Evolutionary conservation across 2,329 filamentous ascomycete genomes (phyloP).

Genomic region (Colletotrichum brevisporum): DNA sequence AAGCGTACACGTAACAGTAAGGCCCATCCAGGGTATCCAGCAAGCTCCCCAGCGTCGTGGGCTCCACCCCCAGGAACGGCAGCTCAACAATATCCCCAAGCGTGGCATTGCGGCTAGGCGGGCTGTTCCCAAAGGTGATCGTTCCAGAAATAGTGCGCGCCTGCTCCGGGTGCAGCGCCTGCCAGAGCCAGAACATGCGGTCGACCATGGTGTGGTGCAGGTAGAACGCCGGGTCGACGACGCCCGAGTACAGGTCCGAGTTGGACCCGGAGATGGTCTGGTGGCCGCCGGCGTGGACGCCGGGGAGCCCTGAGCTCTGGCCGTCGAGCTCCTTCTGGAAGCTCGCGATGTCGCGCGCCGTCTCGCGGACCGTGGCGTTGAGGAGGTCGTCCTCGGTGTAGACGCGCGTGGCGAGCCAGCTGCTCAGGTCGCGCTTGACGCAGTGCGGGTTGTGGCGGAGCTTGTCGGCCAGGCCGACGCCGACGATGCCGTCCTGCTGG

Average conservation of each 20-base stretch:
- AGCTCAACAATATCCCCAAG: constrained; percentile 34
- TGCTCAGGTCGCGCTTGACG: constrained; percentile 46
- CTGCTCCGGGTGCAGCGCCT: constrained; percentile 33
- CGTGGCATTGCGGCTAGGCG: constrained; percentile 31
- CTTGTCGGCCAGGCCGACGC: constrained; percentile 3
- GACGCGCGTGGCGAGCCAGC: constrained; percentile 36
- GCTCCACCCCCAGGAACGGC: constrained; percentile 31
- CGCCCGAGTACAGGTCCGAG: constrained; percentile 55
- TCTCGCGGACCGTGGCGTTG: constrained; percentile 44
- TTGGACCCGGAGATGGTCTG: constrained; percentile 50
- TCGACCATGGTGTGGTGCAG: constrained; percentile 20
- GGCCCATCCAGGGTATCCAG: constrained; percentile 46
- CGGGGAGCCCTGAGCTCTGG: constrained; percentile 51
- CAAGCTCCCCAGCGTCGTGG: constrained; percentile 44
- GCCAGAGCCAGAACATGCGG: constrained; percentile 22
- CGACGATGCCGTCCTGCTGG: constrained; percentile 19
- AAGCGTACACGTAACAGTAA: constrained; percentile 46
- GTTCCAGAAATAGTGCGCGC: constrained; percentile 11
- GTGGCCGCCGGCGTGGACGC: constrained; percentile 42
- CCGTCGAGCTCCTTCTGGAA: constrained; percentile 54
- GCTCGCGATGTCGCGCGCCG: constrained; percentile 44
- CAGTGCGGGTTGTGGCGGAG: constrained; percentile 49
- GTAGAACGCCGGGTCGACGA: constrained; percentile 43
- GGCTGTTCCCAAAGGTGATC: constrained; percentile 39
- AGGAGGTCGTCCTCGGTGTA: constrained; percentile 41